Evolutionary conservation across 1,284 basidiomycete genomes (phyloP).

Genomic region (Agaricales sp.): DNA sequence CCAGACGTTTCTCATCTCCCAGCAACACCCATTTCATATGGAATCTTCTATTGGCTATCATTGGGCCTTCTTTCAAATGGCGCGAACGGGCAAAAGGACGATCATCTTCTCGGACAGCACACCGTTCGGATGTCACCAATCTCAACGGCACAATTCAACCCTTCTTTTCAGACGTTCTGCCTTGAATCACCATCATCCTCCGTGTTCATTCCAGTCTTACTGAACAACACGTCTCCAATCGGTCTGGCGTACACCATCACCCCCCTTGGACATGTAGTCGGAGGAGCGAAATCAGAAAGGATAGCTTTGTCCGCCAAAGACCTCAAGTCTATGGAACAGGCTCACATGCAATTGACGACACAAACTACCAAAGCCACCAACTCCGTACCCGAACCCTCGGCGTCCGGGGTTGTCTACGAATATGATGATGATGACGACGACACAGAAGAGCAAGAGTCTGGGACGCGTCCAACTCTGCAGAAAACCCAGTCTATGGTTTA

Average conservation of each 20-base stretch:
- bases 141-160: slow-evolving; percentile 78
- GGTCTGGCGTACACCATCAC: slow-evolving; percentile 70
- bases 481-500: slow-evolving; percentile 66
- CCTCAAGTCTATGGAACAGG: slow-evolving; percentile 53
- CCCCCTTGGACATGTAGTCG: slow-evolving; percentile 48
- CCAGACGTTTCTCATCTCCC: slow-evolving; percentile 27
- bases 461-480: slow-evolving; percentile 36
- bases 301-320: slow-evolving; percentile 55
- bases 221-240: slow-evolving; percentile 85
- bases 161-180: slow-evolving; percentile 60
- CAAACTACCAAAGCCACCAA: neutral
- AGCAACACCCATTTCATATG: slow-evolving; percentile 33
- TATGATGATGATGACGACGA: slow-evolving; percentile 52
- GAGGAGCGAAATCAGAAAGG: slow-evolving; percentile 36
- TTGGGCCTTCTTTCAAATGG: slow-evolving; percentile 30
- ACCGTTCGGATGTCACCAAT: slow-evolving; percentile 87
- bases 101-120: slow-evolving; percentile 79
- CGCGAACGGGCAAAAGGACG: slow-evolving; percentile 22
- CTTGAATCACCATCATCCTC: slow-evolving; percentile 44
- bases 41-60: slow-evolving; percentile 27
- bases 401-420: slow-evolving; percentile 23
- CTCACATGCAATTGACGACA: slow-evolving; percentile 24
- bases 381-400: neutral
- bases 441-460: slow-evolving; percentile 23
- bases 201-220: slow-evolving; percentile 68